Base-by-base conservation (phyloP, 106 monocot genomes). In the Chionographis japonica region DNA sequence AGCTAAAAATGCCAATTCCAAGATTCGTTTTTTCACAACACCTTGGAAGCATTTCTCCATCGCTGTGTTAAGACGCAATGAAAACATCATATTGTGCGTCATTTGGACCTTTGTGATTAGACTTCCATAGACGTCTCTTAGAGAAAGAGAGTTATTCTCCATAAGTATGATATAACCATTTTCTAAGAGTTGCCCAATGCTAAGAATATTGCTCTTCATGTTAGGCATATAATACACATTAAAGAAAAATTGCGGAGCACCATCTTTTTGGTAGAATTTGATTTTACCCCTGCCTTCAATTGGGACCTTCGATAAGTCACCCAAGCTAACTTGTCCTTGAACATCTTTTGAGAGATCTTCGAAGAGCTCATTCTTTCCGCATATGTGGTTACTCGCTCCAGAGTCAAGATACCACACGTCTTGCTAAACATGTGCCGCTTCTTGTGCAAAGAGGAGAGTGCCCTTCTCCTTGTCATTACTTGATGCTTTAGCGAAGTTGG, bases 341-440 rank as follows among this genome's bases (percentile, higher is more conserved):
- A 61, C 58, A 0, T 6, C 18, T 54, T 75, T 40, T 10, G 17
- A 15, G 3, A 75, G 18, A 27, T 60, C 18, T 9, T 49, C 42
- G 11, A 75, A 61, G 0, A 60, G 17, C 5, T 75, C 40, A 9
- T 53, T 59, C 6, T 15, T 67, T 7, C 75, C 51, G 0, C 20
- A 61, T 60, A 75, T 54, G 12, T 75, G 68, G 9, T 67, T 75
- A 6, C 20, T 68, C 0, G 67, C 60, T 9, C 68, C 52, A 2
- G 52, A 56, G 13, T 70, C 54, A 4, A 70, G 42, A 42, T 52
- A 70, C 37, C 62, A n/a, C 1, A 58, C 20, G 15, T 56, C 39
- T 0, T 67, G 42, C 10, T 43, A 0, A 50, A 52, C 52, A n/a
- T 16, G 6, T 52, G 8, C 15, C 13, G 4, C 6, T 62, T 41